Conservation (phyloP, 345 rosid genomes). For the Bruguiera gymnorhiza region DNA sequence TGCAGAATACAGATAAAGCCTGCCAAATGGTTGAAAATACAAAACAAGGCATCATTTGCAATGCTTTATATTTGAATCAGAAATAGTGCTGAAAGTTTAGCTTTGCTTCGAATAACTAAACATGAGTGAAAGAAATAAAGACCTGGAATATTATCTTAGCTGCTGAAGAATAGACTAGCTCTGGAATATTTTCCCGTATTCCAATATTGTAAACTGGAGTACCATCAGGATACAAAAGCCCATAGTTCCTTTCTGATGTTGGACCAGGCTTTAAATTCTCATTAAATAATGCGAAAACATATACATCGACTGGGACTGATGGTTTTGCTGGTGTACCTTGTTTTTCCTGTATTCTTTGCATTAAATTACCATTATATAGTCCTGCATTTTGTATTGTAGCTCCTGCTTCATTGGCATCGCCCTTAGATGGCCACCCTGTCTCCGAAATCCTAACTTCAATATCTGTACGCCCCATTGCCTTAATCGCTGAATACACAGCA, state of each 20-base stretch:
- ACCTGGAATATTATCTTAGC: conserved; percentile 18
- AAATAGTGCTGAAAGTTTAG: not conserved
- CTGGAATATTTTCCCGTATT: conserved; percentile 63
- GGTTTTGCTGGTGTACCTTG: conserved; percentile 83
- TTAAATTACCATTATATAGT: conserved; percentile 62
- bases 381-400: conserved; percentile 75
- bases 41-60: conserved; percentile 11
- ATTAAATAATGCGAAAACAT: conserved; percentile 84
- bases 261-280: conserved; percentile 91
- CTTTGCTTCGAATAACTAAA: not conserved
- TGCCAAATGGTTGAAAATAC: conserved; percentile 30
- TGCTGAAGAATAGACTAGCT: conserved; percentile 40
- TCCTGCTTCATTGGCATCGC: conserved; percentile 69
- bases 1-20: conserved; percentile 32
- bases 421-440: conserved; percentile 98
- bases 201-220: conserved; percentile 77
- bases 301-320: conserved; percentile 56
- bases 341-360: conserved; percentile 43
- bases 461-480: conserved; percentile 63
- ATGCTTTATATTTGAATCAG: not conserved
- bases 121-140: not conserved
- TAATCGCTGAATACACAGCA: conserved; percentile 78
- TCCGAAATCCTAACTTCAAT: conserved; percentile 71
- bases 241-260: conserved; percentile 85
- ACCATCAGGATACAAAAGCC: conserved; percentile 77